Percentiles rank a stretch among this genome's conserved stretches.
These are phyloP conservation scores for Pisolithus thermaeus DNA, from an alignment of 1,284 basidiomycete species.

Conservation along the genomic window DNA sequence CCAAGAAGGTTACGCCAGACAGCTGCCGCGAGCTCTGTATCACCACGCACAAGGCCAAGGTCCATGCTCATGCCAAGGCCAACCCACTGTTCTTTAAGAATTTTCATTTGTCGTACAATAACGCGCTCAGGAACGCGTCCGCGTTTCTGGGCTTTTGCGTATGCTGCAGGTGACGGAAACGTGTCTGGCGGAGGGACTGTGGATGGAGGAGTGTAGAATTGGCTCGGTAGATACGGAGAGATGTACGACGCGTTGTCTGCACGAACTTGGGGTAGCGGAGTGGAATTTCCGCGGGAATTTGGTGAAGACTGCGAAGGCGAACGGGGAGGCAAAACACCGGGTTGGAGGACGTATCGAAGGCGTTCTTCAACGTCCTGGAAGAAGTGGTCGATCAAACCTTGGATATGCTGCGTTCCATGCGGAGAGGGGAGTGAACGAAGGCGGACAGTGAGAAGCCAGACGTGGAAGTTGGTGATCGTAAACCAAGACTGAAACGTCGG, in stretches of 20 bases:
- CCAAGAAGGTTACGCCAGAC: constrained; percentile 93
- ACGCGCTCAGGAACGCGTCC: constrained; percentile 70
- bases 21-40: constrained; percentile 80
- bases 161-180: constrained; percentile 19
- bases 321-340: constrained; percentile 32
- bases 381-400: constrained; percentile 91
- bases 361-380: constrained; percentile 94
- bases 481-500: constrained; percentile 98
- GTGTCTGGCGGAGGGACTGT: constrained; percentile 23
- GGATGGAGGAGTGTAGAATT: constrained; percentile 49
- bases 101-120: constrained; percentile 87
- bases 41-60: constrained; percentile 67
- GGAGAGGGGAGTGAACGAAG: constrained; percentile 77
- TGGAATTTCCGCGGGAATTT: constrained; percentile 33
- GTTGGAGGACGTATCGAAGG: constrained; percentile 79
- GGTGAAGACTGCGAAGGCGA: constrained; percentile 20
- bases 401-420: constrained; percentile 61
- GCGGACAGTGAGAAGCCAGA: constrained; percentile 87
- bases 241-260: constrained; percentile 11
- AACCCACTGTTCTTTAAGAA: constrained; percentile 89
- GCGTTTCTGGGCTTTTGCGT: constrained; percentile 28
- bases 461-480: constrained; percentile 88
- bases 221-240: constrained; percentile 27
- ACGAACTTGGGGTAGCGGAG: constrained; percentile 5
- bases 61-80: constrained; percentile 83